Evolutionary conservation across 805 yeast species (phyloP).

Genomic region (Saccharomycopsis capsularis): DNA sequence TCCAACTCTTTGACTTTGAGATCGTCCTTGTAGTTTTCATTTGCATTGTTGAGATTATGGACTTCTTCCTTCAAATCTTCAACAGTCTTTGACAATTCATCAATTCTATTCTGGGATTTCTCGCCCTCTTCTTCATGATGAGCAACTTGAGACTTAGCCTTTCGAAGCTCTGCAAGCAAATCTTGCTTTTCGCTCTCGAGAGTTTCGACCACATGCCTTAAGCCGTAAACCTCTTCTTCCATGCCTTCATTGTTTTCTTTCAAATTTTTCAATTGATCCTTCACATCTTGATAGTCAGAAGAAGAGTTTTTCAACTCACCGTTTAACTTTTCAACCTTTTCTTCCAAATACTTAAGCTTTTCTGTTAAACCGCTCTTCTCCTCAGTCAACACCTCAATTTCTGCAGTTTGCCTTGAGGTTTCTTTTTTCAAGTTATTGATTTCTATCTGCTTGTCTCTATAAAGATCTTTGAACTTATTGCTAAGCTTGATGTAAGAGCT

Average conservation of each 20-base stretch:
- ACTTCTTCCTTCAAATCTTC: constrained; percentile 24
- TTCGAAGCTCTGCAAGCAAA: background rate
- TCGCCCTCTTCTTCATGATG: constrained; percentile 4
- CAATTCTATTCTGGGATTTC: constrained; percentile 17
- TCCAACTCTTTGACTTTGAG: constrained; percentile 16
- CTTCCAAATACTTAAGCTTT: constrained; percentile 14
- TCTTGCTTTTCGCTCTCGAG: constrained; percentile 4
- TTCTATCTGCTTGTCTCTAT: constrained; percentile 22
- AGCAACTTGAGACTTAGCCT: constrained; percentile 12
- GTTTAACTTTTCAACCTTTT: constrained; percentile 7
- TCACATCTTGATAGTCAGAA: background rate
- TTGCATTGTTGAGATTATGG: constrained; percentile 25
- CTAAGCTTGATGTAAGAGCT: constrained; percentile 14
- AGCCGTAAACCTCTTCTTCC: constrained; percentile 17
- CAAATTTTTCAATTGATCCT: constrained; percentile 2
- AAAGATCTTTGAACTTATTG: constrained; percentile 19
- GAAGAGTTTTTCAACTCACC: constrained; percentile 3
- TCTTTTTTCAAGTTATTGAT: constrained; percentile 8
- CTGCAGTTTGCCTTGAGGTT: background rate
- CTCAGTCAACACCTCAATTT: constrained; percentile 13
- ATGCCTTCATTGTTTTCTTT: constrained; percentile 13
- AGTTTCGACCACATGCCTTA: constrained; percentile 15
- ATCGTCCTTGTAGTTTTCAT: constrained; percentile 23
- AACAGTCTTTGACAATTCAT: constrained; percentile 24
- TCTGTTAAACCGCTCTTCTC: constrained; percentile 11